Evolutionary conservation across 2,329 filamentous ascomycete genomes (phyloP), one percentile per base, ranked within the genome.

Genomic region (Westerdykella sp.): DNA sequence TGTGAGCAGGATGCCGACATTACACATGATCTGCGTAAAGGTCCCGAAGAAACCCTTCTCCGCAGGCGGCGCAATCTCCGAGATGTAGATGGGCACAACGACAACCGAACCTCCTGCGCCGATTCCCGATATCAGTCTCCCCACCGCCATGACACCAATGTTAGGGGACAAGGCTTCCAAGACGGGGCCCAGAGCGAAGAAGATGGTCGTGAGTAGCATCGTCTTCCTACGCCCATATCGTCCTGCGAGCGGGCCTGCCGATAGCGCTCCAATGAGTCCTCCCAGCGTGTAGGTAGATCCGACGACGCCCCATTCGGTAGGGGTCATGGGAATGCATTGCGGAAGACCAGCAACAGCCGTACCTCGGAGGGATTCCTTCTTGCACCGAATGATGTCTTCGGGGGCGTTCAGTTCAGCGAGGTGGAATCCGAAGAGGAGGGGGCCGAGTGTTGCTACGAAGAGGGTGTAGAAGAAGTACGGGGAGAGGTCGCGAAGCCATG

Each of bases 391-490:
- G 59, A 94, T 87, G 73, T 90, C 84, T 76, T 96, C 84, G 7
- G 93, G 93, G 7, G 91, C 88, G 66, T 98, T 98, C 50, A 98
- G 79, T 67, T 97, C 93, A 55, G 89, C 87, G 64, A 97, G 69
- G 68, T 97, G 91, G 69, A 87, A 96, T 49, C 93, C 93, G 63
- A 96, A 98, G 59, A 96, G 88, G 36, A 97, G 77, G 1, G 93
- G 88, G 1, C 91, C 93, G 14, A 96, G 70, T 0, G 89, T 94
- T 35, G 86, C 80, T 46, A 90, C 75, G 47, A 81, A 70, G 43
- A 97, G 78, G 37, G 93, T 71, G 60, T 87, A 79, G 58, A 93
- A 63, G 56, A 97, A 80, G 68, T 88, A 95, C 5, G 80, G 74
- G 30, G 87, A 93, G 43, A 89, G 62, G 59, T 68, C 66, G 46